phyloP scores from a whole-genome alignment of 2,329 filamentous ascomycete genomes.

The Byssochlamys sp. region DNA sequence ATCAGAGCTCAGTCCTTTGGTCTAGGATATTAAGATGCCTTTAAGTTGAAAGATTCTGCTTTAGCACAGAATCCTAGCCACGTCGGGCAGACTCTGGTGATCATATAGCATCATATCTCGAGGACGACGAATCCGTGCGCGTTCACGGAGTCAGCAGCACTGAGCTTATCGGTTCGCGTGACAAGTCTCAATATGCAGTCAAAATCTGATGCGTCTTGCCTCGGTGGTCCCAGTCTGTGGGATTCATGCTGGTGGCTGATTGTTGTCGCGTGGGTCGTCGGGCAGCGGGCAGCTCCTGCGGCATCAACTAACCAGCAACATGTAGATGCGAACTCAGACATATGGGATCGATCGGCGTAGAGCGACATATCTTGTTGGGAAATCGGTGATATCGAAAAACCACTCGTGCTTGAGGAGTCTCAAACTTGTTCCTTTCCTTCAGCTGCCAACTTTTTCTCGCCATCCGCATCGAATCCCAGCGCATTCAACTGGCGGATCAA shows the following conservation, averaged over 20 bases:
- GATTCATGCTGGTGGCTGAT: not conserved
- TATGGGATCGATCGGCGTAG: not conserved
- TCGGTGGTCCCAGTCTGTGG: not conserved
- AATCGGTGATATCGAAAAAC: not conserved
- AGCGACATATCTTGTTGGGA: not conserved
- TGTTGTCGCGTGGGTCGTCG: not conserved
- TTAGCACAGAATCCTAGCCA: not conserved
- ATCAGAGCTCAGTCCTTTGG: not conserved
- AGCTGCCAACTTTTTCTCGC: conserved; percentile 46
- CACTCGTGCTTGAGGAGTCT: not conserved
- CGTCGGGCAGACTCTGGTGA: not conserved
- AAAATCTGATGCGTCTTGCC: not conserved
- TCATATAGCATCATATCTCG: not conserved
- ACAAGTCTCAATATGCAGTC: not conserved
- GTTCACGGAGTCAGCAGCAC: not conserved
- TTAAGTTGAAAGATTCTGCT: not conserved
- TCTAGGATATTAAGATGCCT: not conserved
- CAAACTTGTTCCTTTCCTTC: not conserved
- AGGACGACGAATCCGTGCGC: not conserved
- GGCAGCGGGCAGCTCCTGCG: not conserved
- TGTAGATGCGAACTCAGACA: not conserved
- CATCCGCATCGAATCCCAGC: conserved; percentile 73
- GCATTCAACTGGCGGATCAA: conserved; percentile 77
- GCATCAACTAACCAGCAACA: not conserved
- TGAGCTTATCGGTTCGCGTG: not conserved